Base-by-base conservation (phyloP, 257 asterid species). In the Solanum clarkiae region DNA sequence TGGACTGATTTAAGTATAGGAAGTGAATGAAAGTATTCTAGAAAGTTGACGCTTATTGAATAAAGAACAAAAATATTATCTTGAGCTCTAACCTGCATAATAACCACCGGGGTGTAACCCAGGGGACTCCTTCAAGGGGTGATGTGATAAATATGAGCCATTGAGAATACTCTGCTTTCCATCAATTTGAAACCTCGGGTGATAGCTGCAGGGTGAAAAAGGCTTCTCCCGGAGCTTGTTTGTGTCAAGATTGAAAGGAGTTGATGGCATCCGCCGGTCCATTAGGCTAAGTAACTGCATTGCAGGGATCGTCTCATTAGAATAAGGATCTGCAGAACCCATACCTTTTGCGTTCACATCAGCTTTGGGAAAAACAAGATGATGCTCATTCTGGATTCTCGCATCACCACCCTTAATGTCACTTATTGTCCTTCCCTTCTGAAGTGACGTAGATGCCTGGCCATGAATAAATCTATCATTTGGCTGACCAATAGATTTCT, bases 251-350 rank as follows among this genome's bases (percentile, higher is more conserved):
- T 88, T 84, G 84, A 85, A 89, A 8, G 84, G 57, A 53, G 83
- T 75, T 0, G 94, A 86, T 32, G 84, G 84, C 42, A 90, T 84
- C 47, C 91, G 82, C 60, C 87, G 92, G 82, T 95, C 93, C 98
- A 93, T 94, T 88, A 94, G 87, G 68, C 95, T 93, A 18, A 94
- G 91, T 88, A 96, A 81, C 82, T 93, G 96, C 97, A 96, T 88
- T 36, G 98, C 97, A 14, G 95, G 98, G 86, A 94, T 96, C 24
- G 92, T 89, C 12, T 93, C 95, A 15, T 93, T 93, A 15, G 89
- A 84, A 84, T 92, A 92, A 72, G 92, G 86, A 84, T 93, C 97
- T 55, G 87, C 68, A 14, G 92, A 85, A 8, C 89, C 92, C 8
- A 55, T 62, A 15, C 90, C 74, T 56, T 88, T 86, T n/a, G 26